phyloP scores from a whole-genome alignment of 2,329 filamentous ascomycete genomes.

The Tolypocladium album region DNA sequence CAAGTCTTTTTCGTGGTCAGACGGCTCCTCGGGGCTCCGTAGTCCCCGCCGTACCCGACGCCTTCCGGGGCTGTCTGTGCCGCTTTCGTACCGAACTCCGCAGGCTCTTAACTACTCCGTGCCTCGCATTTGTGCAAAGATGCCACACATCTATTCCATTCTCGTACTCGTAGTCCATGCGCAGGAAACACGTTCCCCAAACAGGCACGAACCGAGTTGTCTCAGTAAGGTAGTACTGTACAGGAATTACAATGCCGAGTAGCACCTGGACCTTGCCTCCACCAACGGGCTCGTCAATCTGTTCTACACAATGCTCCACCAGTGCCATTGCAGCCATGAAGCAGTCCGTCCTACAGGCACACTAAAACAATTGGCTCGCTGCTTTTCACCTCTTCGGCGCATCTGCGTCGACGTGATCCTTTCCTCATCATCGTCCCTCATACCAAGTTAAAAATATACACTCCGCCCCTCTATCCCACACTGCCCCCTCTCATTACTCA shows the following conservation, averaged over 20 bases:
- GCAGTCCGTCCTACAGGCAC: background rate
- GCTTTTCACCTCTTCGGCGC: background rate
- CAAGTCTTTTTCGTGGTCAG: background rate
- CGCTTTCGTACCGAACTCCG: background rate
- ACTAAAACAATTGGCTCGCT: background rate
- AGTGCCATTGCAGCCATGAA: background rate
- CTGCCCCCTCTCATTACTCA: background rate
- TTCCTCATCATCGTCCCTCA: conserved; percentile 1
- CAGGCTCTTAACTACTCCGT: background rate
- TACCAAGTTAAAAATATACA: conserved; percentile 1
- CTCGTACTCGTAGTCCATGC: background rate
- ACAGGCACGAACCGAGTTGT: background rate
- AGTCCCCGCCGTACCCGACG: background rate
- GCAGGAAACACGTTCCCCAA: background rate
- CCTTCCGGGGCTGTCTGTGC: background rate
- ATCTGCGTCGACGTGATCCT: background rate
- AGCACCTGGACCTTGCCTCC: background rate
- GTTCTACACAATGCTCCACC: background rate
- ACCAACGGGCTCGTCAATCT: background rate
- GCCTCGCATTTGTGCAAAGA: background rate
- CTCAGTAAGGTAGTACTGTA: background rate
- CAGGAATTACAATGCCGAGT: background rate
- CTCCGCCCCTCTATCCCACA: background rate
- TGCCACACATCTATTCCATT: background rate
- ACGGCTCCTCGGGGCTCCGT: background rate